Percentiles rank a stretch among this genome's conserved stretches.
Evolutionary conservation across 495 filamentous ascomycete genomes (phyloP).

Genomic region (Aspergillus wentii): DNA sequence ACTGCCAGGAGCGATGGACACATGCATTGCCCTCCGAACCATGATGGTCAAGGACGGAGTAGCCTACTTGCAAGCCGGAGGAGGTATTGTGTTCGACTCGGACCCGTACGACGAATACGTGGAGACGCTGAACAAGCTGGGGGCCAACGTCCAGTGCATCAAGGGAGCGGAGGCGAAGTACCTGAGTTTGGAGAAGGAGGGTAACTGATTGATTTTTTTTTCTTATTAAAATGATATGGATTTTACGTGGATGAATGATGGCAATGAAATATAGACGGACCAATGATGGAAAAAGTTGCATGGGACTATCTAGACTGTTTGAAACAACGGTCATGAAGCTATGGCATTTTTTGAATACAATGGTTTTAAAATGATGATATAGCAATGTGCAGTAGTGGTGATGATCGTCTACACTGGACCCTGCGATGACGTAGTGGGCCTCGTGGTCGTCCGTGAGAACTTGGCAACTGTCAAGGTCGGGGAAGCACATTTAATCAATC

Average conservation of each 20-base stretch:
- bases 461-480: no score
- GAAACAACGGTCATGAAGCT: no score
- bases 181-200: slow-evolving; percentile 38
- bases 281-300: no score
- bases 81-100: slow-evolving; percentile 95
- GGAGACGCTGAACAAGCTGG: slow-evolving; percentile 96
- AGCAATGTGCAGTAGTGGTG: no score
- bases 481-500: no score
- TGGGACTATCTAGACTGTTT: no score
- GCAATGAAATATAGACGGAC: no score
- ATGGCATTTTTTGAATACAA: no score
- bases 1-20: slow-evolving; percentile 88
- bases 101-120: slow-evolving; percentile 91
- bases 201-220: slow-evolving; percentile 3
- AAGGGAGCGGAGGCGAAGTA: slow-evolving; percentile 76
- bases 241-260: not conserved
- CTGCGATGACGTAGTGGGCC: no score
- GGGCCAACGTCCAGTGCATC: slow-evolving; percentile 84
- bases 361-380: no score
- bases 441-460: no score
- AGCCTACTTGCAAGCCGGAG: slow-evolving; percentile 93
- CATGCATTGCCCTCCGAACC: slow-evolving; percentile 94
- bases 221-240: not conserved
- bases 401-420: no score
- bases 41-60: slow-evolving; percentile 91